Percentiles rank a stretch among this genome's conserved stretches.
Evolutionary conservation across 208 protist species (phyloP).

Genomic region (Trypanosoma scelopori): DNA sequence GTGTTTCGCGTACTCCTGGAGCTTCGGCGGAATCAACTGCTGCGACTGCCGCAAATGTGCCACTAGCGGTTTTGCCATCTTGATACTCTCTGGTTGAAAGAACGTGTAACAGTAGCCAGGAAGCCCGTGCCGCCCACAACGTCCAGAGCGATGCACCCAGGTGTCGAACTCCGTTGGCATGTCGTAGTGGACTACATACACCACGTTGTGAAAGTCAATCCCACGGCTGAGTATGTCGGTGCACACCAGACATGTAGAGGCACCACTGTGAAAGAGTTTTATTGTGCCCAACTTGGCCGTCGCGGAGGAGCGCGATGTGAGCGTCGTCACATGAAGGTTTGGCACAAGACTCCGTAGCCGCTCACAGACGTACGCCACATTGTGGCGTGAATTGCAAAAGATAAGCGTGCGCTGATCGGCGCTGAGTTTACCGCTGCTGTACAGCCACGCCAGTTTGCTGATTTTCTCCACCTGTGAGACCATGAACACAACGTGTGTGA

Average conservation of each 20-base stretch:
- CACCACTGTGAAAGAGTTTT: conserved; percentile 91
- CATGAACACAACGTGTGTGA: conserved; percentile 69
- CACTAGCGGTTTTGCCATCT: conserved; percentile 79
- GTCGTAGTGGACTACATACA: conserved; percentile 98
- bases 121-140: conserved; percentile 89
- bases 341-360: conserved; percentile 48
- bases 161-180: conserved; percentile 94
- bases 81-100: conserved; percentile 84
- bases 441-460: conserved; percentile 69
- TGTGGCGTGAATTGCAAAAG: conserved; percentile 88
- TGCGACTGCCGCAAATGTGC: conserved; percentile 64
- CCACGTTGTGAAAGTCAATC: conserved; percentile 95
- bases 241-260: conserved; percentile 93
- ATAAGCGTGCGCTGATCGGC: conserved; percentile 71
- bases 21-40: conserved; percentile 81
- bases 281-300: conserved; percentile 69
- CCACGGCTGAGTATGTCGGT: conserved; percentile 98
- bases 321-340: conserved; percentile 45
- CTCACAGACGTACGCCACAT: conserved; percentile 76
- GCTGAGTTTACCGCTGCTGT: conserved; percentile 59
- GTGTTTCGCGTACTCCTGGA: conserved; percentile 80
- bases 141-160: conserved; percentile 97
- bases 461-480: conserved; percentile 73
- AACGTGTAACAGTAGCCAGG: conserved; percentile 81
- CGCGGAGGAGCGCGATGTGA: conserved; percentile 63